phyloP scores from a whole-genome alignment of 305 asterid species.

The Fraxinus latifolia region DNA sequence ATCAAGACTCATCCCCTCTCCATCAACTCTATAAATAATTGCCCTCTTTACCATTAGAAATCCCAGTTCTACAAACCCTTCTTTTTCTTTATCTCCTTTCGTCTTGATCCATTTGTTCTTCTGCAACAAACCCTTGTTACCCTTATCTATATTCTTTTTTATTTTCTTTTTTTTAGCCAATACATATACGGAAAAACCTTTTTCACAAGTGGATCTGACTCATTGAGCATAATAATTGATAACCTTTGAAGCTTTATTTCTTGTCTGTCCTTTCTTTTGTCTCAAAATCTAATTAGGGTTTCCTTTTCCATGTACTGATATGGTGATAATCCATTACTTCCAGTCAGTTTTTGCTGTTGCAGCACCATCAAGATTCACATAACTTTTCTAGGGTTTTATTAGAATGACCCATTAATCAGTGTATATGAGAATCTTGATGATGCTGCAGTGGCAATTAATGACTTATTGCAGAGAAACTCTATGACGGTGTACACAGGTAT shows the following conservation, averaged over 20 bases:
- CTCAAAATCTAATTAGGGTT: background rate
- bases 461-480: background rate
- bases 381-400: background rate
- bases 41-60: background rate
- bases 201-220: background rate
- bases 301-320: background rate
- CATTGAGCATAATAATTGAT: background rate
- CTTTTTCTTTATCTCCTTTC: background rate
- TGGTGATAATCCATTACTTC: background rate
- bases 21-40: background rate
- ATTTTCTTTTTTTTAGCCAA: background rate
- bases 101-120: background rate
- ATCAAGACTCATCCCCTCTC: background rate
- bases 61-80: background rate
- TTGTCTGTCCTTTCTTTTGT: background rate
- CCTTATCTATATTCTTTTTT: background rate
- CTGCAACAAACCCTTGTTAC: background rate
- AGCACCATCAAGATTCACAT: background rate
- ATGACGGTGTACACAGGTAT: background rate
- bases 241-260: background rate
- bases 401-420: background rate
- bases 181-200: background rate
- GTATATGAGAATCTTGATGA: background rate
- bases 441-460: slow-evolving; percentile 7
- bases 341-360: slow-evolving; percentile 1